Evolutionary conservation across 2,329 filamentous ascomycete genomes (phyloP), one percentile per base, ranked within the genome.

Genomic region (Fonsecaea monophora): DNA sequence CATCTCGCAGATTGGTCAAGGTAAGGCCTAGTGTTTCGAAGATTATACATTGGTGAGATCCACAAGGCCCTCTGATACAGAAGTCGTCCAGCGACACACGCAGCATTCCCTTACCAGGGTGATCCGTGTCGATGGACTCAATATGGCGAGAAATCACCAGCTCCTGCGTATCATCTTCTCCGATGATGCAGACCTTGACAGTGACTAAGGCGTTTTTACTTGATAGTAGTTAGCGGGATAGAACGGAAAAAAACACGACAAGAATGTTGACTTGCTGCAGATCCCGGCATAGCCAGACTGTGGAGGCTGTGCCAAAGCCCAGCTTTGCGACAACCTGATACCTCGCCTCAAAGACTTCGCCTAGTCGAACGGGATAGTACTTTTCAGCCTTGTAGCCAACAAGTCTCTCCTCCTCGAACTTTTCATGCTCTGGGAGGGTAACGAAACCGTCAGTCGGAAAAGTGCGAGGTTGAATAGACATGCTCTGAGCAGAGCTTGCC

Each of bases 251-350:
- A 74, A 12, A 78, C 75, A 73, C 57, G 38, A 6, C 1, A 42
- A 13, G 12, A 15, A 15, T 15, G 12, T 42, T 42, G 38, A 69
- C 71, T 69, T 32, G 77, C 75, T 71, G 56, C 42, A 64, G 68
- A 70, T 80, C 75, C 4, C 73, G 71, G 48, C 78, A 81, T 40
- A 83, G 77, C 82, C 80, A 84, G 54, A 83, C 78, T 7, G 80
- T 84, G 6, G 80, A 80, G 70, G 73, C 82, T 2, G 78, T 77
- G 32, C 82, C 81, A 40, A 76, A 79, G 37, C 82, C 81, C 38
- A 83, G 71, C 72, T 84, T 84, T 62, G 82, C 77, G 59, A 80
- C 69, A 54, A 83, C 73, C 53, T 75, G 74, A 68, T 84, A 84
- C 38, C 79, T 77, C 21, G 74, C 78, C 63, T 77, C 59, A 67